Evolutionary conservation across 768 basidiomycete species (phyloP), one percentile per base, ranked within the genome.

Genomic region (Boletus reticuloceps): DNA sequence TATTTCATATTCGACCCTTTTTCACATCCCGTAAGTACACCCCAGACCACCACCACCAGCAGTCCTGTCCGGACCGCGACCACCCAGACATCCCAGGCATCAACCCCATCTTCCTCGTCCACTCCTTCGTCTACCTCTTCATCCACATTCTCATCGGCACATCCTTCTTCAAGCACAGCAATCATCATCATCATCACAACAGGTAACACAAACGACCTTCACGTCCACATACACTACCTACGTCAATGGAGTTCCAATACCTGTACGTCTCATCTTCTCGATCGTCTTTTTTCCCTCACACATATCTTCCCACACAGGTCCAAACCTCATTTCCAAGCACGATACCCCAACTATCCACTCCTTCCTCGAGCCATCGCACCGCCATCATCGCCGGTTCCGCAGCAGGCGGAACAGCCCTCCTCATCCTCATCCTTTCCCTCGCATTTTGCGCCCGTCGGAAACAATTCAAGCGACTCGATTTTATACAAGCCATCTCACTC

Each of bases 371-470:
- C 25, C 42, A 65, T 5, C 76, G 76, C 19, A 76, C 73, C 1
- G 72, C 73, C 38, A 67, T 76, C 39, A 79, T 80, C 31, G 77
- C 74, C 4, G 77, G 77, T 4, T 66, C 73, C 5, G 75, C 77
- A 31, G 69, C 72, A 6, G 77, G 71, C 3, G 72, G 64, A 10
- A 69, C 75, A 16, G 64, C 70, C 9, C 42, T 79, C 31, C 47
- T 80, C 14, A 66, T 78, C 44, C 22, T 75, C 4, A 13, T 64
- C 20, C 69, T 80, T 16, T 69, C 67, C 19, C 58, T 67, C 13
- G 57, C 78, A 4, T 80, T 79, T 55, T 67, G 60, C 19, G 70
- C 71, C 48, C 69, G 72, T 48, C 72, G 74, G 13, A 72, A 73
- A 51, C 72, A 65, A 6, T 67, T 77, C 41, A 73, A 74, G 41